Base-by-base conservation (phyloP, 2,329 filamentous ascomycete species). In the Tricladium varicosporioides region DNA sequence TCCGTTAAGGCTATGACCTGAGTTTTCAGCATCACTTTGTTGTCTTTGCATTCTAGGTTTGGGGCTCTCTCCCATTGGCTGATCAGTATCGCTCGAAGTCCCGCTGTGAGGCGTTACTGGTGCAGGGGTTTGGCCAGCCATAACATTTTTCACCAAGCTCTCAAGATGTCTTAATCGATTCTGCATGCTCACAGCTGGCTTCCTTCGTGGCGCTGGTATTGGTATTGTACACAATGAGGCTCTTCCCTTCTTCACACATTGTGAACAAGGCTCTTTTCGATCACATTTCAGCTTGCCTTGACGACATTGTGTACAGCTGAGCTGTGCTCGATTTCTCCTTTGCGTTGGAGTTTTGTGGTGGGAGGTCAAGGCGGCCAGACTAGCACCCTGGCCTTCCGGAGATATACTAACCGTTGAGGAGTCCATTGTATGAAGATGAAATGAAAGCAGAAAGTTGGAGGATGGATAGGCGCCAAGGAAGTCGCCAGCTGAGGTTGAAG, bases 91-190 rank as follows among this genome's bases (percentile, higher is more conserved):
- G 9, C 36, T 40, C n/a, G n/a, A 40, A 5, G 36, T 13, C 11
- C 36, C n/a, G 36, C 36, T 40, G 10, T 40, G 36, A 13, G 46
- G 48, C 13, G 31, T 16, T 18, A 14, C 36, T 16, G 33, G 11
- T 15, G 22, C 27, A 31, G n/a, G 33, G 14, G 4, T 52, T 31
- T 66, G 63, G 9, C 45, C 56, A n/a, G 57, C 51, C 72, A 84
- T 78, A 72, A 83, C 81, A 53, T 72, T 75, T 36, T 81, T 75
- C n/a, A 84, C 79, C 76, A 84, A 78, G 53, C 78, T 78, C 67
- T 84, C 81, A 0, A 85, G 78, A 51, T 80, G 75, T 66, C 76
- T 78, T 48, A 84, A 71, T 53, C 81, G 73, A 9, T 79, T 78
- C 27, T 80, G 76, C 80, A 84, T 80, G 69, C 76, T 77, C 69